Base-by-base conservation (phyloP, 2,329 filamentous ascomycete species). In the Ophiosphaerella herpotricha region DNA sequence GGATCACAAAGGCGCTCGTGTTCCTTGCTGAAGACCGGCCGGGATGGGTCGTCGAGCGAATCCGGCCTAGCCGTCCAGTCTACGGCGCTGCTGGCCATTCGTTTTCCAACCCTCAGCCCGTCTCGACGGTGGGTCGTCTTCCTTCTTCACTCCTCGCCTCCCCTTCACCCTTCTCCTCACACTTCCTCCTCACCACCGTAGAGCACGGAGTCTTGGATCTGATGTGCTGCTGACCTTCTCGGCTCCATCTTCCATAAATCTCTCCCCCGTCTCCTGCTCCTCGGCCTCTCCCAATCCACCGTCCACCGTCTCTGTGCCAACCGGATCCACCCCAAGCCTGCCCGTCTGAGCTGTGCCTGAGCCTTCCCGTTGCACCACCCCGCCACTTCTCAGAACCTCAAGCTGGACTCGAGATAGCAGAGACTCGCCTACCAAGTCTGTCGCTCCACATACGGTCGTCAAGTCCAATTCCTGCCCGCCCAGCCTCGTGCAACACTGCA, bases 371-470 rank as follows among this genome's bases (percentile, higher is more conserved):
- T 58, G 56, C 43, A 55, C 50, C 47, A 52, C 54, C 50, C 54
- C 48, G 43, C 59, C 55, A 40, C 40, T 50, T 53, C 54, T 50
- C 45, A 44, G 54, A 52, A 50, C 61, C 57, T 61, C 59, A 63
- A 60, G 60, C 62, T 67, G 61, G 62, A 66, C 67, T 57, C 60
- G 66, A 64, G 60, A 61, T 62, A 59, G 58, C 43, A 52, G 57
- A 61, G 61, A 56, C 51, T 55, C 62, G 54, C 61, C 54, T 58
- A 52, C 57, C 64, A 46, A 50, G 58, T 74, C 56, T 73, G 71
- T 73, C 72, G 74, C 75, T 75, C 70, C 71, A 59, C 69, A 67
- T 64, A 71, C 72, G 72, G 71, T 66, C 38, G 50, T 48, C 57
- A 34, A 47, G 32, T 55, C 54, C 56, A 52, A 55, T 62, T 60